A percentile compares a stretch with the other conserved stretches of the same genome.
Evolutionary conservation across 257 asterid species (phyloP).

Genomic region (Solanum pennellii): DNA sequence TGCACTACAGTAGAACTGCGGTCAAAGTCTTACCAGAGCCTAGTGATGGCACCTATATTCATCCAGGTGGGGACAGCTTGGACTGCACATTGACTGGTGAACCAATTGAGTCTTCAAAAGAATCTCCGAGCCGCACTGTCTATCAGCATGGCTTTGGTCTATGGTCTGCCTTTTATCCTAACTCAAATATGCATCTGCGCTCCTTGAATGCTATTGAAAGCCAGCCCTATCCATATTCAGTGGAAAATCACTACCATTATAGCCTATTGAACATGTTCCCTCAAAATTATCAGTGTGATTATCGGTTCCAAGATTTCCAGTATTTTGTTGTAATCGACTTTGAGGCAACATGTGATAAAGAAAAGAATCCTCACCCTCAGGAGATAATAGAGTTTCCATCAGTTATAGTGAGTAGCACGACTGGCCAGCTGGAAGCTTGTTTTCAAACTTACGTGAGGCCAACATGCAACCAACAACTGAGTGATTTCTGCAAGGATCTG

Average conservation of each 20-base stretch:
- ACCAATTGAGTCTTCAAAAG: slow-evolving; percentile 31
- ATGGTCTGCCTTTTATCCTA: slow-evolving; percentile 43
- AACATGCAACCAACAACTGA: slow-evolving; percentile 58
- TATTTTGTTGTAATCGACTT: slow-evolving; percentile 81
- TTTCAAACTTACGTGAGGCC: slow-evolving; percentile 87
- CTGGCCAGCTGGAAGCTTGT: slow-evolving; percentile 72
- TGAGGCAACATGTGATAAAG: slow-evolving; percentile 91
- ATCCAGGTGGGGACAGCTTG: slow-evolving; percentile 23
- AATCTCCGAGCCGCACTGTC: slow-evolving; percentile 19
- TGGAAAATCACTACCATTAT: slow-evolving; percentile 42
- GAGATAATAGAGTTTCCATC: slow-evolving; percentile 97
- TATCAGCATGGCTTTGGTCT: slow-evolving; percentile 30
- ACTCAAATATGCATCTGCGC: slow-evolving; percentile 19
- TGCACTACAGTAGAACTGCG: slow-evolving; percentile 26
- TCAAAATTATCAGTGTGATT: slow-evolving; percentile 31
- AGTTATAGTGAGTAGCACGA: slow-evolving; percentile 62
- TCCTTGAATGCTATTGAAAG: slow-evolving; percentile 41
- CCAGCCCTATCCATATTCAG: slow-evolving; percentile 39
- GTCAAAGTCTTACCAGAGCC: slow-evolving; percentile 33
- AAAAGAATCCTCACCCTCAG: slow-evolving; percentile 65
- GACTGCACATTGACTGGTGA: slow-evolving; percentile 25
- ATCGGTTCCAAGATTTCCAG: slow-evolving; percentile 57
- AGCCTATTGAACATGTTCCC: slow-evolving; percentile 36
- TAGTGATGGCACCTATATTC: slow-evolving; percentile 29
- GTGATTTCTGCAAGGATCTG: slow-evolving; percentile 87